Base-by-base conservation (phyloP, 2,329 filamentous ascomycete genomes). In the Lecanicillium sp. region DNA sequence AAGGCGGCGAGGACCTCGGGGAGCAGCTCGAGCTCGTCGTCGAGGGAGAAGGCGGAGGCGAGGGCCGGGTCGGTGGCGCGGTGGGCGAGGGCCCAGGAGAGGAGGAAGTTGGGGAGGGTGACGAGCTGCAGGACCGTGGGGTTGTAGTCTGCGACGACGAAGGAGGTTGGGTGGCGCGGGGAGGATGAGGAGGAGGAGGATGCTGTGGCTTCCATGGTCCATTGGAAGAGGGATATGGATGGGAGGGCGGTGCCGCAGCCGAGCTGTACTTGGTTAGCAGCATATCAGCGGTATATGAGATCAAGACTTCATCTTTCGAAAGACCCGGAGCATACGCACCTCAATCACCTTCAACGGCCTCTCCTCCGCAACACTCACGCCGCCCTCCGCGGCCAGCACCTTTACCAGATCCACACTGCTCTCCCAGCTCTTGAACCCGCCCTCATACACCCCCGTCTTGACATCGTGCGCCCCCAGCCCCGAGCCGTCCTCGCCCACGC, bases 371-470 rank as follows among this genome's bases (percentile, higher is more conserved):
- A 58, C 54, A 3, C 62, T 51, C 15, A 67, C 56, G 41, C 68
- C 63, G 11, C 67, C 63, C 21, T 71, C 70, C 3, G 62, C 58
- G 1, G 73, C 72, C 24, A 84, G 64, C n/a, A 85, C 79, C 60
- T 82, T 86, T 43, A 87, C 85, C 15, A 93, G 72, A 62, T 93
- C 87, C 44, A 90, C 73, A 51, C 84, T 88, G 67, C 87, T 90
- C 68, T 93, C 87, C 87, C 87, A 93, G 58, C 85, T 90, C 70
- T 93, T 93, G 70, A 91, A 90, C 20, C 87, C 87, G 49, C 87
- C 87, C 67, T 93, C 87, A 66, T 93, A 93, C 51, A 91, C 79
- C 44, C 87, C 87, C 48, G 86, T 86, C 63, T 82, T 85, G 54
- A 93, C 83, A 64, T 93, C 87, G 54, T 86, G 81, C 52, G 77